These are phyloP conservation scores for Penicillium nordicum DNA, from an alignment of 2,329 filamentous ascomycete species.

Conservation along the genomic window DNA sequence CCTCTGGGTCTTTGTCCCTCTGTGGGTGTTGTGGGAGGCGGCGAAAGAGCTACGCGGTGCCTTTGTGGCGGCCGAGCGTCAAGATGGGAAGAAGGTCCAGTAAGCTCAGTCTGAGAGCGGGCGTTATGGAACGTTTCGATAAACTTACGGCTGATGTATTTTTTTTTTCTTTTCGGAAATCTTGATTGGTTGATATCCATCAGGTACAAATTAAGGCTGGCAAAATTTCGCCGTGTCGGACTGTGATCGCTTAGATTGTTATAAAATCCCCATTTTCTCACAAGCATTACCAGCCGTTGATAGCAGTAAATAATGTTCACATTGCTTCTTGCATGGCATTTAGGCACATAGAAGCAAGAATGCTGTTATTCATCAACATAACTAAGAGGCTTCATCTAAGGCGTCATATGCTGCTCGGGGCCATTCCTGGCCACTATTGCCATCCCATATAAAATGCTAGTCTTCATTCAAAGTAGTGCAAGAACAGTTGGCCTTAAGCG, in stretches of 20 bases:
- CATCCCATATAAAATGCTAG: too few species aligned
- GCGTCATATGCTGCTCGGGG: too few species aligned
- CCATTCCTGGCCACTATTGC: too few species aligned
- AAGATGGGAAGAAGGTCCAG: constrained; percentile 18
- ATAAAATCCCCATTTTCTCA: not conserved
- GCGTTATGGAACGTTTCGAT: not conserved
- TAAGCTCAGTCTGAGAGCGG: constrained; percentile 4
- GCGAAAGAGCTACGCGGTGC: constrained; percentile 44
- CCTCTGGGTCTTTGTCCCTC: constrained; percentile 59
- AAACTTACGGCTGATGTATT: too few species aligned
- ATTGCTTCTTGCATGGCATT: not conserved
- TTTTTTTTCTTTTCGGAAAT: not conserved
- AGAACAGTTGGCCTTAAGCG: too few species aligned
- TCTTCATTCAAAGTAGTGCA: too few species aligned
- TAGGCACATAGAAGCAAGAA: not conserved
- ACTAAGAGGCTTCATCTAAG: too few species aligned
- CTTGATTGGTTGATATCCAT: not conserved
- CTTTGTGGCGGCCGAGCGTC: constrained; percentile 33
- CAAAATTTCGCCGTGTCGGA: not conserved
- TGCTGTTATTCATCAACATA: too few species aligned
- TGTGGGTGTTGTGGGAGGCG: constrained; percentile 56
- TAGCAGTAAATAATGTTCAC: not conserved
- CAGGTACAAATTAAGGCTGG: not conserved
- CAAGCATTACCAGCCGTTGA: not conserved
- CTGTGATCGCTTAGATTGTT: not conserved